Evolutionary conservation across 768 basidiomycete species (phyloP).

Genomic region (Xerocomellus chrysenteron): DNA sequence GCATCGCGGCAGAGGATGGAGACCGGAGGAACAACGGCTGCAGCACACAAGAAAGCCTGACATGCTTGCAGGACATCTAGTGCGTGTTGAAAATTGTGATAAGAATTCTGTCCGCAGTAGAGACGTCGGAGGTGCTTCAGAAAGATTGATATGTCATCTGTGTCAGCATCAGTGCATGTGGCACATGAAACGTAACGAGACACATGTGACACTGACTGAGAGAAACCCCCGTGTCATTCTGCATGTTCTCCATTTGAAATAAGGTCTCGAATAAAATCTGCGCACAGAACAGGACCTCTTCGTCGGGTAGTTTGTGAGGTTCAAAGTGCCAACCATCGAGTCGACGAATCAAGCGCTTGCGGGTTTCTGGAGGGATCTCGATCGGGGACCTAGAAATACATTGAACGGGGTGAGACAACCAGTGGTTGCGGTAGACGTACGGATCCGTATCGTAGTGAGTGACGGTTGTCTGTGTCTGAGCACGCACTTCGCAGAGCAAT

Average conservation of each 20-base stretch:
- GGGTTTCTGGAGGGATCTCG: constrained; percentile 46
- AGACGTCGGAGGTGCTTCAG: constrained; percentile 87
- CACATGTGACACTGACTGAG: constrained; percentile 47
- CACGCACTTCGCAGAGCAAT: constrained; percentile 80
- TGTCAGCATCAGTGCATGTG: constrained; percentile 12
- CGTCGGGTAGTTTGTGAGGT: constrained; percentile 77
- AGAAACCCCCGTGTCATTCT: constrained; percentile 53
- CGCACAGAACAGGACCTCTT: constrained; percentile 79
- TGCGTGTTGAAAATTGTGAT: constrained; percentile 98
- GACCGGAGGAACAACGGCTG: constrained; percentile 79
- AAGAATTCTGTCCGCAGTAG: constrained; percentile 88
- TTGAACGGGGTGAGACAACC: constrained; percentile 10
- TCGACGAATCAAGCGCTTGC: constrained; percentile 60
- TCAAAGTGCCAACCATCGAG: constrained; percentile 90
- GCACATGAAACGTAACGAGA: constrained; percentile 20
- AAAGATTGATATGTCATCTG: constrained; percentile 75
- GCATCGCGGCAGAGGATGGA: constrained; percentile 49
- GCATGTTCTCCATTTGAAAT: constrained; percentile 76
- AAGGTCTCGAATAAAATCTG: constrained; percentile 85
- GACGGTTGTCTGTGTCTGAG: constrained; percentile 72
- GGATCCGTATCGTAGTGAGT: constrained; percentile 42
- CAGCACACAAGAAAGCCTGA: constrained; percentile 78
- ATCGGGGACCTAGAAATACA: constrained; percentile 43
- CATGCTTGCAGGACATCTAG: constrained; percentile 94
- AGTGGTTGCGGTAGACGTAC: constrained; percentile 13